phyloP scores from a whole-genome alignment of 2,329 filamentous ascomycete species.

The Clarireedia homoeocarpa region DNA sequence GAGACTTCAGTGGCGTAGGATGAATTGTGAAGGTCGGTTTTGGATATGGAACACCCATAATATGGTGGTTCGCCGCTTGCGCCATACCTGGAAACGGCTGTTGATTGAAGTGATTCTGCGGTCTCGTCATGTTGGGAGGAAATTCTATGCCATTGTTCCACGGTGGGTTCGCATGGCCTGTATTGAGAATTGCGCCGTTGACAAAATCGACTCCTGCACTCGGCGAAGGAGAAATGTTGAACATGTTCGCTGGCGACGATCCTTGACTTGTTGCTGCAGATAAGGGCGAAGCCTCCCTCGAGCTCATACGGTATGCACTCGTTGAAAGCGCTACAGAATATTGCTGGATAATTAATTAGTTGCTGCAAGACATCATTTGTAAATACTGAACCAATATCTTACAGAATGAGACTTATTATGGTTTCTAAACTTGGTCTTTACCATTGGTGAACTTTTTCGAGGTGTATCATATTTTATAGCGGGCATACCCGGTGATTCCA shows the following conservation, averaged over 20 bases:
- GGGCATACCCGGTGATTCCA: slow-evolving; percentile 37
- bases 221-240: slow-evolving; percentile 41
- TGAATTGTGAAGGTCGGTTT: slow-evolving; percentile 49
- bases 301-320: slow-evolving; percentile 40
- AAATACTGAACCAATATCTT: slow-evolving; percentile 15
- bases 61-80: slow-evolving; percentile 19
- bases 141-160: slow-evolving; percentile 32
- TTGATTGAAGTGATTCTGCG: slow-evolving; percentile 10
- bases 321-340: slow-evolving; percentile 44
- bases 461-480: slow-evolving; percentile 32
- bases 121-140: slow-evolving; percentile 14
- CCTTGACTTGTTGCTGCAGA: slow-evolving; percentile 44
- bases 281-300: slow-evolving; percentile 48
- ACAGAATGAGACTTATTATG: slow-evolving; percentile 40
- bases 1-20: slow-evolving; percentile 70
- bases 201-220: slow-evolving; percentile 35
- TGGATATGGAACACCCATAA: slow-evolving; percentile 17
- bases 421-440: slow-evolving; percentile 22
- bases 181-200: slow-evolving; percentile 25
- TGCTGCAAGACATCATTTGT: neutral
- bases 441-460: slow-evolving; percentile 19
- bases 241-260: slow-evolving; percentile 38
- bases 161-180: slow-evolving; percentile 16
- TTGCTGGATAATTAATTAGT: slow-evolving; percentile 35
- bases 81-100: slow-evolving; percentile 17